Percentiles rank a stretch among this genome's conserved stretches.
Conservation (phyloP, 352 stramenopile species). For the Phytophthora colocasiae region DNA sequence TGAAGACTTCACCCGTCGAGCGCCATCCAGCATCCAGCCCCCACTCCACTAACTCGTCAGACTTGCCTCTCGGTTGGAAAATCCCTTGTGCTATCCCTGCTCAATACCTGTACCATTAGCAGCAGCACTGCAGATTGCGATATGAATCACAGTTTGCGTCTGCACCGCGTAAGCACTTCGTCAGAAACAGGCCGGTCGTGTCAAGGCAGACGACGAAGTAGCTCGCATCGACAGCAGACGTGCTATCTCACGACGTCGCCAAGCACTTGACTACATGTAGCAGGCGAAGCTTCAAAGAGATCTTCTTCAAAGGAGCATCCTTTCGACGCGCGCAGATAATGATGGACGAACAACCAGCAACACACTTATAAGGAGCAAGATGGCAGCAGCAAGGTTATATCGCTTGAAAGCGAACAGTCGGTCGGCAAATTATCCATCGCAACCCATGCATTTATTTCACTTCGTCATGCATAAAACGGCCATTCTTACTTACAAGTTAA, state of each 20-base stretch:
- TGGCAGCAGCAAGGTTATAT: too few species aligned
- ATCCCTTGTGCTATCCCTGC: neutral
- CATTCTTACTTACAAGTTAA: neutral
- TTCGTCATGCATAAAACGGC: neutral
- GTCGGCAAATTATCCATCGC: too few species aligned
- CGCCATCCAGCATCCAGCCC: too few species aligned
- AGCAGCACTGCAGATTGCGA: neutral
- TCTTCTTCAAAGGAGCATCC: neutral
- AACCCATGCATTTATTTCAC: too few species aligned
- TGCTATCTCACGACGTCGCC: neutral
- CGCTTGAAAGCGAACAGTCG: too few species aligned
- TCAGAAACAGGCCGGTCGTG: neutral
- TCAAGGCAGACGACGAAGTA: neutral
- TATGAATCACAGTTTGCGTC: neutral
- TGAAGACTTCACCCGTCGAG: too few species aligned
- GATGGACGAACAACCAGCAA: too few species aligned
- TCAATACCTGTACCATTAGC: too few species aligned
- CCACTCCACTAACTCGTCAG: too few species aligned
- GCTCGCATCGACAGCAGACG: neutral
- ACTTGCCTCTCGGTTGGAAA: too few species aligned
- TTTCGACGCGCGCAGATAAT: neutral
- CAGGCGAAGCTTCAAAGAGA: neutral
- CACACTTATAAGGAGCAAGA: too few species aligned
- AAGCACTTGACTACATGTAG: neutral
- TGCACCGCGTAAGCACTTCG: neutral